Evolutionary conservation across 2,329 filamentous ascomycete species (phyloP).

Genomic region (Herpotrichia juniperi): DNA sequence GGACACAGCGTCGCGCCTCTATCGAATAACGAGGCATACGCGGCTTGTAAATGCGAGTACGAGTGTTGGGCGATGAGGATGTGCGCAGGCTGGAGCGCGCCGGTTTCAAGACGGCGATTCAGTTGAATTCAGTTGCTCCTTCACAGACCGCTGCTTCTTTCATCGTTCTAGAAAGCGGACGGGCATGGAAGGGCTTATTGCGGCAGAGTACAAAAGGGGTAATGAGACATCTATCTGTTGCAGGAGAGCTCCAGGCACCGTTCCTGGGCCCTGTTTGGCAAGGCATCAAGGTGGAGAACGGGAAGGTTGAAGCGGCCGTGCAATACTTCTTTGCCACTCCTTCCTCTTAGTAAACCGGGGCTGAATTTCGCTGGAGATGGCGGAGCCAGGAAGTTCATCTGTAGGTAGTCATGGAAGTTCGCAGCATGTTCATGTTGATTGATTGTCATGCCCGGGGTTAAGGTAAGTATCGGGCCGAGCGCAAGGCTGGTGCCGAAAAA

Average conservation of each 20-base stretch:
- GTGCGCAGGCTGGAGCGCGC: not conserved
- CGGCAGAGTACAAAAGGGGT: conserved; percentile 3
- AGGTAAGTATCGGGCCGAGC: too few relatives aligned
- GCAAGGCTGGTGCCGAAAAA: too few relatives aligned
- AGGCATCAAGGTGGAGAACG: too few relatives aligned
- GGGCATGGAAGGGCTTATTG: conserved; percentile 3
- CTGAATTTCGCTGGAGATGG: too few relatives aligned
- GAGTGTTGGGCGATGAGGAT: not conserved
- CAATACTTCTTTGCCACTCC: too few relatives aligned
- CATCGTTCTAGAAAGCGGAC: conserved; percentile 19
- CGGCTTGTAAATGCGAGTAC: not conserved
- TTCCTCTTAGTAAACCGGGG: too few relatives aligned
- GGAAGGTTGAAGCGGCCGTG: too few relatives aligned
- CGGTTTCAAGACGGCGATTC: conserved; percentile 19
- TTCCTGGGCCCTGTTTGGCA: too few relatives aligned
- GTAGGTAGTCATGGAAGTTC: too few relatives aligned
- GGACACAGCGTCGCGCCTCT: not conserved
- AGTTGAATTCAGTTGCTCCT: conserved; percentile 3
- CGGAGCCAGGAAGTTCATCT: too few relatives aligned
- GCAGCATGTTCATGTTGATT: too few relatives aligned
- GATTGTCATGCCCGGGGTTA: too few relatives aligned
- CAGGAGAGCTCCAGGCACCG: not conserved
- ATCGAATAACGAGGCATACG: not conserved
- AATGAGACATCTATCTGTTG: conserved; percentile 2
- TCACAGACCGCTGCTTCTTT: not conserved